These are phyloP conservation scores for Nannochloris sp. DNA, from an alignment of 139 green algal species.

Conservation along the genomic window DNA sequence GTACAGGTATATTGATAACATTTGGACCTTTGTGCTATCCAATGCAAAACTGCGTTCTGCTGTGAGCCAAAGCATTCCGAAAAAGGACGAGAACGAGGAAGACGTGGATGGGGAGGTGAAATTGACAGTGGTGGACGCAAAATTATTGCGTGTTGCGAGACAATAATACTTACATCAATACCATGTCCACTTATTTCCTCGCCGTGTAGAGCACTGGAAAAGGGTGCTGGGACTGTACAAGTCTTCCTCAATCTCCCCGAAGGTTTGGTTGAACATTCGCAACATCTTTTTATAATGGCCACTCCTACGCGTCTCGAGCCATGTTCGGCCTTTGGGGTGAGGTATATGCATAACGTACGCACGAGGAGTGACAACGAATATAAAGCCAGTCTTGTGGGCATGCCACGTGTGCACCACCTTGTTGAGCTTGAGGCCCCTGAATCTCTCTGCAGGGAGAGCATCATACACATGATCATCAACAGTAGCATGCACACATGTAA, in stretches of 20 bases:
- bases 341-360: constrained; percentile 25
- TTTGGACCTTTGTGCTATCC: constrained; percentile 44
- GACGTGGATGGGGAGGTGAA: constrained; percentile 13
- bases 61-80: constrained; percentile 2
- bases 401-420: constrained; percentile 26
- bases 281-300: constrained; percentile 28
- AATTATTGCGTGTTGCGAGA: constrained; percentile 1
- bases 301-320: constrained; percentile 15
- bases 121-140: constrained; percentile 23
- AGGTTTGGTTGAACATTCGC: constrained; percentile 16
- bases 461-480: no score
- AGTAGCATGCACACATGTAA: constrained; percentile 1
- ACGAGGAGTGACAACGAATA: constrained; percentile 19
- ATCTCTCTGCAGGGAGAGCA: constrained; percentile 14
- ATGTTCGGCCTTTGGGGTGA: constrained; percentile 13
- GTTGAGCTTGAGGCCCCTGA: constrained; percentile 27
- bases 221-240: constrained; percentile 17
- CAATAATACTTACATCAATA: no score
- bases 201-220: constrained; percentile 5
- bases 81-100: constrained; percentile 22
- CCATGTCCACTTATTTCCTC: constrained; percentile 6
- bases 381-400: constrained; percentile 18
- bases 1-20: constrained; percentile 45
- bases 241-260: constrained; percentile 15
- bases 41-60: constrained; percentile 20